These are phyloP conservation scores for Cavenderia fasciculata DNA, from an alignment of 78 protist genomes.

Conservation along the genomic window DNA sequence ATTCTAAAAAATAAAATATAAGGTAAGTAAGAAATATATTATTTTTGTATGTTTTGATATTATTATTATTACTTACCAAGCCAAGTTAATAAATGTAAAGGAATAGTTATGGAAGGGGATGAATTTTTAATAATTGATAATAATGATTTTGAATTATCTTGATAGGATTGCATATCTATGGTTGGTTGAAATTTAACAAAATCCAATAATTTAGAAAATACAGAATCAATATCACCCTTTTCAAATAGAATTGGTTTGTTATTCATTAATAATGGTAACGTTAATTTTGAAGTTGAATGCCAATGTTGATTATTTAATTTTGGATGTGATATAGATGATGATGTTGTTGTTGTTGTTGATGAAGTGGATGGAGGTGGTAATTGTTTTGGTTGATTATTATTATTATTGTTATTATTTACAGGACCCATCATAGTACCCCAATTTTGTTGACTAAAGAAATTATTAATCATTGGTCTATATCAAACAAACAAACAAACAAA, in stretches of 20 bases:
- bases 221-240: slow-evolving; percentile 58
- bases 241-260: slow-evolving; percentile 22
- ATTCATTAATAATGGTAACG: slow-evolving; percentile 13
- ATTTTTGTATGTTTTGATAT: too few relatives aligned
- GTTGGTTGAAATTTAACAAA: not conserved
- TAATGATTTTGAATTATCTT: not conserved
- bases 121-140: slow-evolving; percentile 3
- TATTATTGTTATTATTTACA: slow-evolving; percentile 11
- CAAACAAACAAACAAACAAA: too few relatives aligned
- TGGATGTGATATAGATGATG: slow-evolving; percentile 24
- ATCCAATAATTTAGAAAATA: slow-evolving; percentile 2
- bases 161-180: not conserved
- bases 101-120: not conserved
- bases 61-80: too few relatives aligned
- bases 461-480: slow-evolving; percentile 37
- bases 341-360: not conserved
- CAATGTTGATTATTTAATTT: not conserved
- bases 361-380: not conserved
- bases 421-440: slow-evolving; percentile 26
- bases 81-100: not conserved
- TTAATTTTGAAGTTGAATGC: not conserved
- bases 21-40: too few relatives aligned
- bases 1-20: slow-evolving; percentile 3
- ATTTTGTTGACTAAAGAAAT: slow-evolving; percentile 15
- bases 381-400: not conserved